phyloP scores from a whole-genome alignment of 2,329 filamentous ascomycete species.

The Paecilomyces sp. region DNA sequence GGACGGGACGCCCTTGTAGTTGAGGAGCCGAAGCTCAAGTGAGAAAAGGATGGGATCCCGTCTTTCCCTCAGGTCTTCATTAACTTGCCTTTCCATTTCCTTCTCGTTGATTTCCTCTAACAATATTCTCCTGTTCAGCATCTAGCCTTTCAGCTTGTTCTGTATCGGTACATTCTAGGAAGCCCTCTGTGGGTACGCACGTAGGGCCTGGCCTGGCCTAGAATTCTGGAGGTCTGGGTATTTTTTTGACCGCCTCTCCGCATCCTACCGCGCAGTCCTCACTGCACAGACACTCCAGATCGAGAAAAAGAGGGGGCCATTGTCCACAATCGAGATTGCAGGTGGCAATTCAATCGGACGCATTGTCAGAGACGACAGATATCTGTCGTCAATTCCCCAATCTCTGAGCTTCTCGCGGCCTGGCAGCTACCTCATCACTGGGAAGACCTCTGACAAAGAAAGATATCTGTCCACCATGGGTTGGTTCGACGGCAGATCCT shows the following conservation, averaged over 20 bases:
- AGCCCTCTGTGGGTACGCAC: not conserved
- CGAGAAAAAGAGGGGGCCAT: not conserved
- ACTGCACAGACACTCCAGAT: not conserved
- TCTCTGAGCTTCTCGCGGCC: not conserved
- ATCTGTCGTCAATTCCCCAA: not conserved
- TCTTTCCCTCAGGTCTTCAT: not conserved
- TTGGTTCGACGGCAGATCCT: conserved; percentile 38
- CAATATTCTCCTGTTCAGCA: not conserved
- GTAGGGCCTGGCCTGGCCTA: not conserved
- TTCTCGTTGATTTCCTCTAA: not conserved
- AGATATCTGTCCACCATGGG: conserved; percentile 25
- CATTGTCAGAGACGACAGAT: not conserved
- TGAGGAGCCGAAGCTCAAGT: not conserved
- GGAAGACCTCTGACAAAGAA: not conserved
- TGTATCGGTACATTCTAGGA: not conserved
- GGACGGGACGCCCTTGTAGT: not conserved
- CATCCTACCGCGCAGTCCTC: not conserved
- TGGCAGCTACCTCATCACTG: not conserved
- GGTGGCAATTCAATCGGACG: not conserved
- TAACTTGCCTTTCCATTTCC: not conserved
- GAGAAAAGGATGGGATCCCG: not conserved
- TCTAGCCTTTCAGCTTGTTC: not conserved
- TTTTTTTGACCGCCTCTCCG: not conserved
- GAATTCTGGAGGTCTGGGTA: not conserved
- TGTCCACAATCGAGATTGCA: not conserved